A percentile compares a stretch with the other conserved stretches of the same genome.
These are phyloP conservation scores for Pseudotsuga menziesii DNA, from an alignment of 75 land plant species.

Conservation along the genomic window DNA sequence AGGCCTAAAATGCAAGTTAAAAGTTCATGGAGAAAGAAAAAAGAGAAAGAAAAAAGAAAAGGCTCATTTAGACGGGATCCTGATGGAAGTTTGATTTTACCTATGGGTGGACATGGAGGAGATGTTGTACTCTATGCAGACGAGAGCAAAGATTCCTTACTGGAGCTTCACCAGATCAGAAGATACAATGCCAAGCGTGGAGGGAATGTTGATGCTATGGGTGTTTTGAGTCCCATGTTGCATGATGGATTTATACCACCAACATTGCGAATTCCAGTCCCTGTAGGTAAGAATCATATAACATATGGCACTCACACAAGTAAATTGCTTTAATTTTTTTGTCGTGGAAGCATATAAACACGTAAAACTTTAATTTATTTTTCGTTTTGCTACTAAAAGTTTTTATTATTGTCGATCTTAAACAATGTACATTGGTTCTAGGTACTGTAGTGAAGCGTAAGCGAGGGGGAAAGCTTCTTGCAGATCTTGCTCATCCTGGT, in stretches of 20 bases:
- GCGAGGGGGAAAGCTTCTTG: constrained; percentile 69
- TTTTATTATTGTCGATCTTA: not conserved
- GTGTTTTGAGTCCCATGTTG: constrained; percentile 55
- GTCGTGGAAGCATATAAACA: not conserved
- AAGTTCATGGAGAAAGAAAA: constrained; percentile 31
- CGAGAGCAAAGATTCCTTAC: constrained; percentile 65
- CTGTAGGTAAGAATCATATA: constrained; percentile 62
- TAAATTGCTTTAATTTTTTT: not conserved
- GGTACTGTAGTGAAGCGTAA: constrained; percentile 96
- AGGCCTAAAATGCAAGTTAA: constrained; percentile 28
- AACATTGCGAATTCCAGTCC: constrained; percentile 75
- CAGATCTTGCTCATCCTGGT: constrained; percentile 84
- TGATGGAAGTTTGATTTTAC: constrained; percentile 83
- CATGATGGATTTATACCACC: constrained; percentile 77
- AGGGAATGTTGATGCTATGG: constrained; percentile 90
- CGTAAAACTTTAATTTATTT: not conserved
- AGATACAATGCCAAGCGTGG: constrained; percentile 88
- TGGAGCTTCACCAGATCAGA: constrained; percentile 66
- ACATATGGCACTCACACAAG: not conserved
- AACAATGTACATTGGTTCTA: constrained; percentile 15
- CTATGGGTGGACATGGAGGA: constrained; percentile 97
- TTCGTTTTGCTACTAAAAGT: not conserved
- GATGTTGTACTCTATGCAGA: constrained; percentile 89
- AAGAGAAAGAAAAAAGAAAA: constrained; percentile 45
- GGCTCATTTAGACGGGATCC: constrained; percentile 59